phyloP scores from a whole-genome alignment of 129 eudicot genomes.

The Escallonia herrerae region DNA sequence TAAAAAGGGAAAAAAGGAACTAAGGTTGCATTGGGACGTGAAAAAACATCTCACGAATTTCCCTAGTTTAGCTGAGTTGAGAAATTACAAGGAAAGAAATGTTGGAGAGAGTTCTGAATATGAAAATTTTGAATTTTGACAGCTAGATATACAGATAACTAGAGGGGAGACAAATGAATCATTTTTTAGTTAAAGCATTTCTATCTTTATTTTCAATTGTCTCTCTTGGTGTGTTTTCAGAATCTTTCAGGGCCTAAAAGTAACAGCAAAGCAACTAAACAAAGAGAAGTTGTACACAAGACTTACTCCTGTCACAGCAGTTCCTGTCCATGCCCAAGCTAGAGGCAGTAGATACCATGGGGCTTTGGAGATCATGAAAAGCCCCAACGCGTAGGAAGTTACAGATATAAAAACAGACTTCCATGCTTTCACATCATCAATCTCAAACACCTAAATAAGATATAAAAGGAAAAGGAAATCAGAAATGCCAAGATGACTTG shows the following conservation, averaged over 20 bases:
- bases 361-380: conserved; percentile 73
- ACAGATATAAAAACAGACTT: conserved; percentile 75
- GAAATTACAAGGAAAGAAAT: not conserved
- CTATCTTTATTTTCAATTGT: too few relatives aligned
- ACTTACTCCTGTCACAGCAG: conserved; percentile 94
- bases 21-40: not conserved
- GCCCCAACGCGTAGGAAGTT: conserved; percentile 79
- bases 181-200: too few relatives aligned
- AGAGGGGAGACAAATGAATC: not conserved
- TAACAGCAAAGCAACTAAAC: too few relatives aligned
- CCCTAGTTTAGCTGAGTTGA: not conserved
- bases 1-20: not conserved
- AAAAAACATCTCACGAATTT: not conserved
- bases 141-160: too few relatives aligned
- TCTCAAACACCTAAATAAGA: conserved; percentile 74
- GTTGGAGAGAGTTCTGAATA: too few relatives aligned
- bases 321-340: conserved; percentile 99
- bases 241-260: too few relatives aligned
- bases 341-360: conserved; percentile 97
- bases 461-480: not conserved
- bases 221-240: too few relatives aligned
- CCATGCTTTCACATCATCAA: conserved; percentile 83
- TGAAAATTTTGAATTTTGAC: too few relatives aligned
- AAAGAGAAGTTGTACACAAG: conserved; percentile 2
- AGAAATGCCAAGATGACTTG: conserved; percentile 1